A percentile compares a stretch with the other conserved stretches of the same genome.
These are phyloP conservation scores for Plasmopara halstedii DNA, from an alignment of 352 stramenopile genomes.

Conservation along the genomic window DNA sequence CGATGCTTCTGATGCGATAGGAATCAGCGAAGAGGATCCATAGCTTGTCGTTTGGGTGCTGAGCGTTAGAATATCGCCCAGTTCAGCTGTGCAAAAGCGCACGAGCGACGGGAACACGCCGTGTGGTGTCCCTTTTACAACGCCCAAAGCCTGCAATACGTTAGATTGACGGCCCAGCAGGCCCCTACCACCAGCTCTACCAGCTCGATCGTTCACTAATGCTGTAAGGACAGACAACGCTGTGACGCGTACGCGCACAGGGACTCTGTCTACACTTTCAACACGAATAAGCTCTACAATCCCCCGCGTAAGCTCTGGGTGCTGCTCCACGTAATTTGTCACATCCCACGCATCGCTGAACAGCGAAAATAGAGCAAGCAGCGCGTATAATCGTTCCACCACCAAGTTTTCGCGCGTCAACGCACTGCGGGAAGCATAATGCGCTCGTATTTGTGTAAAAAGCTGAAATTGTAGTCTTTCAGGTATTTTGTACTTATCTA, in stretches of 20 bases:
- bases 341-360: constrained; percentile 73
- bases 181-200: constrained; percentile 52
- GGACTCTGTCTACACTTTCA: constrained; percentile 52
- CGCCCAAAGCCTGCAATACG: constrained; percentile 63
- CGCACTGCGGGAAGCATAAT: constrained; percentile 26
- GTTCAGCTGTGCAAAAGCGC: constrained; percentile 66
- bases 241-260: constrained; percentile 46
- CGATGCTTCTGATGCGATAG: constrained; percentile 35
- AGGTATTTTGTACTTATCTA: constrained; percentile 44
- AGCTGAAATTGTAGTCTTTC: constrained; percentile 65
- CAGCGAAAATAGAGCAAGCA: constrained; percentile 67
- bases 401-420: constrained; percentile 39
- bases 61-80: constrained; percentile 31
- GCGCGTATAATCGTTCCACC: constrained; percentile 58
- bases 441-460: constrained; percentile 52
- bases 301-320: constrained; percentile 60
- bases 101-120: constrained; percentile 78
- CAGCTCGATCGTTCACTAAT: constrained; percentile 69
- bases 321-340: constrained; percentile 69
- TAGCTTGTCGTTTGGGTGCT: constrained; percentile 2
- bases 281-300: constrained; percentile 73
- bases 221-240: constrained; percentile 70
- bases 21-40: constrained; percentile 4
- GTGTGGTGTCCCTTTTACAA: constrained; percentile 71
- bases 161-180: constrained; percentile 73